Base-by-base conservation (phyloP, 1,139 yeast species). In the Taphrina pruni region DNA sequence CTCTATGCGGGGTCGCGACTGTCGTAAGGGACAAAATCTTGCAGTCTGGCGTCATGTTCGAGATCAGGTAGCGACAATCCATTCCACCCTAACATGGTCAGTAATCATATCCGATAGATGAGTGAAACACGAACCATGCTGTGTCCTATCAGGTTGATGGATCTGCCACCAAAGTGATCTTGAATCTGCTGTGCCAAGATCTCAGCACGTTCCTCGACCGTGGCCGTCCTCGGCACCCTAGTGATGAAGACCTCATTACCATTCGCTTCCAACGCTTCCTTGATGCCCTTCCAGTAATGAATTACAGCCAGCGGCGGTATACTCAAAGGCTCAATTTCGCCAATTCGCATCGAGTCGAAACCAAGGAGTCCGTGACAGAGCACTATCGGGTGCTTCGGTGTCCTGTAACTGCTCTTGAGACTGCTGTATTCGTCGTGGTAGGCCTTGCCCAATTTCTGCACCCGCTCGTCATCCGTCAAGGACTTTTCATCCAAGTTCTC, bases 311-410 rank as follows among this genome's bases (percentile, higher is more conserved):
- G 88, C n/a, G 85, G 74, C 8, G 86, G 78, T 2, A 65, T 57
- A n/a, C 57, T 35, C 17, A 55, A 54, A 2, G 69, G 54, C 20
- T 56, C 69, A 14, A 35, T 39, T 43, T 51, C 54, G 14, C 69
- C 69, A 32, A 84, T 76, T 71, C 82, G 82, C 39, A 77, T 39
- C 26, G 75, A 70, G 74, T 89, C 96, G 73, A 90, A 90, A 0
- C 97, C 97, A 0, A 90, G 86, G 52, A 90, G 82, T 0, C 97
- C 97, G 79, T 90, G 97, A 74, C 97, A 90, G 45, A 90, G 78
- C 0, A 90, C 89, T 1, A 90, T 84, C 0, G 97, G 96, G 75
- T 84, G 80, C 62, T 79, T 80, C 0, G 74, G 70, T 3, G 73
- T 69, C 21, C 60, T 61, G 55, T 75, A 75, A 12, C 43, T 9